Evolutionary conservation across 495 filamentous ascomycete genomes (phyloP), one percentile per base, ranked within the genome.

Genomic region (Podospora pseudocomata): DNA sequence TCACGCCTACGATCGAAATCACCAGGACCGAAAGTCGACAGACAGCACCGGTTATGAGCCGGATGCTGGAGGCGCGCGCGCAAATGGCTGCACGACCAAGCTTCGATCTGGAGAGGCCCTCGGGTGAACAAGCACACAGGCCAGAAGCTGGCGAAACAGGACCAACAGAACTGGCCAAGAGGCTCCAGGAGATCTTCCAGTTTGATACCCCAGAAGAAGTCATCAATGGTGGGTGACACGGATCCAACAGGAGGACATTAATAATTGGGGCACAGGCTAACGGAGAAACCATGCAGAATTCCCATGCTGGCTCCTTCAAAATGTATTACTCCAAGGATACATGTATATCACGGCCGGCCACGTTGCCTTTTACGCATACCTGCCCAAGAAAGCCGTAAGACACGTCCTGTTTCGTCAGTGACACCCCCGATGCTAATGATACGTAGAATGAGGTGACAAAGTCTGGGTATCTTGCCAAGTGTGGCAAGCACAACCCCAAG

Each of bases 301-400:
- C 73, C 91, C 94, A 26, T 97, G 95, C 80, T 97, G 93, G 85
- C 81, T 97, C 34, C 81, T 99, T 54, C 93, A 97, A 75, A 97
- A 90, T 77, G 92, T 97, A 66, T 83, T 98, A 11, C 85, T 98
- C 16, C 92, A 96, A 74, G 95, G 95, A 2, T 97, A 96, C 76
- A 91, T 99, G 90, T 99, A 98, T 81, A 92, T 99, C 74, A 98
- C 96, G 0, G 85, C 90, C 64, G 88, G 89, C 66, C 95, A 99
- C 76, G 91, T 99, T 64, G 97, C 94, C 73, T 99, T 99, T 77
- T 98, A 97, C 76, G 93, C 96, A 15, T 97, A 98, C 76, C 81
- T 98, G 34, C 94, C 95, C 6, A 94, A 91, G 81, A 97, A 94
- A 83, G 86, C 89, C 56, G 90, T 91, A 81, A 80, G 86, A 77